Evolutionary conservation across 176 grass and related monocot species (phyloP).

Genomic region (Rhynchospora tenuis): DNA sequence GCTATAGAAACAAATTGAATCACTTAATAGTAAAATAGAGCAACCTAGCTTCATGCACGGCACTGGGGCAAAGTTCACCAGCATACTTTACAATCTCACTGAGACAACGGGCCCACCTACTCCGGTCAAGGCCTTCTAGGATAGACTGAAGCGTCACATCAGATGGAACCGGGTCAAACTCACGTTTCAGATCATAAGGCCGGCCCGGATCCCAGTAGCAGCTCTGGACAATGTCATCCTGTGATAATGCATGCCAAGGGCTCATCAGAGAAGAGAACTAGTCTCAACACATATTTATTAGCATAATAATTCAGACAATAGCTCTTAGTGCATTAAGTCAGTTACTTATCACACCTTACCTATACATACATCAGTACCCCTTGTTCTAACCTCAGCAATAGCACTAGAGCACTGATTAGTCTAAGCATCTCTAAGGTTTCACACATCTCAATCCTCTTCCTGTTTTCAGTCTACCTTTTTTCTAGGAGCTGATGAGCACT

Average conservation of each 20-base stretch:
- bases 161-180: conserved; percentile 86
- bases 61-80: conserved; percentile 77
- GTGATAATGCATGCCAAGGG: conserved; percentile 20
- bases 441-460: background rate
- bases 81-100: conserved; percentile 96
- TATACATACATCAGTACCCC: background rate
- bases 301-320: background rate
- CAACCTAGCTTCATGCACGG: conserved; percentile 86
- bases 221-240: conserved; percentile 99
- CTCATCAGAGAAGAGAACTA: background rate
- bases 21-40: conserved; percentile 3
- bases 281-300: background rate
- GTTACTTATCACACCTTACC: background rate
- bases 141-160: conserved; percentile 94
- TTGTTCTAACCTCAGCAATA: background rate
- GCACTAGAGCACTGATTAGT: background rate
- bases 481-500: background rate
- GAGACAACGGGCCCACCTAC: conserved; percentile 91
- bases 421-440: background rate
- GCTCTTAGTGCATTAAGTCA: background rate
- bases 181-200: conserved; percentile 86
- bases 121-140: conserved; percentile 85
- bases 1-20: background rate
- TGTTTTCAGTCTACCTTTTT: background rate
- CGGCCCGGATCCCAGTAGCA: conserved; percentile 92